Base-by-base conservation (phyloP, 2,329 filamentous ascomycete species). In the Colletotrichum sp. region DNA sequence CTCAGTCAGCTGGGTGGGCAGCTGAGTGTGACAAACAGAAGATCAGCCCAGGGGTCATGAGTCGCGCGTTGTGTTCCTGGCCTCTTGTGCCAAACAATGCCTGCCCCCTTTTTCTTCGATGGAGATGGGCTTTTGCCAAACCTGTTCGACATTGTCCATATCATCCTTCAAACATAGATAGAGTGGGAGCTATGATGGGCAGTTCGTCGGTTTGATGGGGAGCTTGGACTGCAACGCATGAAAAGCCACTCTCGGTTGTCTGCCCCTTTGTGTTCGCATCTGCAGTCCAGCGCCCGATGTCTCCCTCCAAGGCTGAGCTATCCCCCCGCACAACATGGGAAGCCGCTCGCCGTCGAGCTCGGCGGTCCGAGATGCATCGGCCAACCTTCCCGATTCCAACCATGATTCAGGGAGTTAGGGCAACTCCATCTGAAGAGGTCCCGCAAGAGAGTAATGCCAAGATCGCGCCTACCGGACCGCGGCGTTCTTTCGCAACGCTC, bases 331-430 rank as follows among this genome's bases (percentile, higher is more conserved):
- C 62, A 69, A 59, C 61, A 14, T 13, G 64, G 16, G 32, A 65
- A 16, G 18, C 59, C 43, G 64, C 36, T 21, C 28, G 61, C 28
- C 24, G n/a, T 66, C 18, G 52, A 55, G 38, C 30, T 55, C 30
- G 55, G 62, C 36, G 52, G 43, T 61, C 69, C 52, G 52, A 71
- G 18, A 30, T 66, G 72, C 72, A 66, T 74, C 72, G 59, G 72
- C 69, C 55, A 43, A 12, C 10, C 32, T 67, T 61, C 38, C 62
- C 68, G 14, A 62, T 62, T 71, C 7, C 43, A 52, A 62, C 56
- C n/a, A 34, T 48, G 43, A 28, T 21, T n/a, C n/a, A 43, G 43
- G 43, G 43, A 52, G 12, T 10, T 32, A 71, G 52, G 34, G 21
- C 30, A 74, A 62, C 62, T 16, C 61, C 36, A 38, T 48, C 36